Percentiles rank a stretch among this genome's conserved stretches.
phyloP scores from a whole-genome alignment of 2,329 filamentous ascomycete genomes.

The Penicillium vulpinum region DNA sequence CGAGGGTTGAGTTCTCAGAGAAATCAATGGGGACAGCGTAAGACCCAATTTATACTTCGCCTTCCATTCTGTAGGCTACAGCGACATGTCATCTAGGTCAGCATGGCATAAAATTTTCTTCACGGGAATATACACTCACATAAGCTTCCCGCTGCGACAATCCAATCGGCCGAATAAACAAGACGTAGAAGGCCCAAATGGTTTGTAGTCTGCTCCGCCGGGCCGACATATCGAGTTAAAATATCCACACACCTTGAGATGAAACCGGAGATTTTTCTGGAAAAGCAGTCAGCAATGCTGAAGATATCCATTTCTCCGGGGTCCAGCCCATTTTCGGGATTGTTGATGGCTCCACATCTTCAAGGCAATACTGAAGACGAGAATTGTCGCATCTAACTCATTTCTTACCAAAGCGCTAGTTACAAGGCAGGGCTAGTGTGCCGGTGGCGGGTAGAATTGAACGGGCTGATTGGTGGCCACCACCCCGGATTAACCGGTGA shows the following conservation, averaged over 20 bases:
- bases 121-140: neutral
- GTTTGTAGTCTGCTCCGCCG: neutral
- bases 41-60: slow-evolving; percentile 4
- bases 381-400: neutral
- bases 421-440: neutral
- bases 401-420: slow-evolving; percentile 5
- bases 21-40: neutral
- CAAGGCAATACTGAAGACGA: neutral
- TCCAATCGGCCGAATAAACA: slow-evolving; percentile 1
- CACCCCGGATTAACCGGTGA: neutral
- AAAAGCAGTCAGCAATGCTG: slow-evolving; percentile 1
- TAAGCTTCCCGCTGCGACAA: neutral
- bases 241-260: no score
- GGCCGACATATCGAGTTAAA: neutral
- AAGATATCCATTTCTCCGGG: slow-evolving; percentile 13
- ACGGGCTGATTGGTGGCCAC: slow-evolving; percentile 13
- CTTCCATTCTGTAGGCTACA: neutral
- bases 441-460: neutral
- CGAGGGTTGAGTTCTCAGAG: neutral
- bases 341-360: slow-evolving; percentile 11
- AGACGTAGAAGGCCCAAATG: neutral
- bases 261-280: neutral
- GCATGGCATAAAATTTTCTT: neutral
- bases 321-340: neutral
- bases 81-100: neutral